Evolutionary conservation across 306 rosid genomes (phyloP).

Genomic region (Quercus robur): DNA sequence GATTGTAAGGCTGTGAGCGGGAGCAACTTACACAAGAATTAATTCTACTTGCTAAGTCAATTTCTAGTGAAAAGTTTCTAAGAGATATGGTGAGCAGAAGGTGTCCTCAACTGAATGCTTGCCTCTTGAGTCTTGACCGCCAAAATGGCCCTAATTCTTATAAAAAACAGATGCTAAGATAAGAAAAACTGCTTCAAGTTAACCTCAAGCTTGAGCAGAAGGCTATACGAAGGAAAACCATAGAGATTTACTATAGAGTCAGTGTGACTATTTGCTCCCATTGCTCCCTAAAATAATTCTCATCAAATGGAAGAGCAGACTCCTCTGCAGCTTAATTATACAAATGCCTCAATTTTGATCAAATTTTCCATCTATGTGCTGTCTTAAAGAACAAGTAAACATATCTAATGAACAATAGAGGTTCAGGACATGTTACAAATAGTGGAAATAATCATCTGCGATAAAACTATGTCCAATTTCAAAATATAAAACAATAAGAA

Average conservation of each 20-base stretch:
- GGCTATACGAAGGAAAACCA: background rate
- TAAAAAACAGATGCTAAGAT: conserved; percentile 1
- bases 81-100: background rate
- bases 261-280: background rate
- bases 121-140: conserved; percentile 1
- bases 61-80: conserved; percentile 4
- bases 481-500: background rate
- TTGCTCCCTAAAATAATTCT: background rate
- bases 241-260: background rate
- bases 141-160: conserved; percentile 1
- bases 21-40: background rate
- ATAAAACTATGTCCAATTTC: background rate
- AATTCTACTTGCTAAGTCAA: background rate
- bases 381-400: background rate
- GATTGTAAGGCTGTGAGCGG: too few species aligned
- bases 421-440: background rate
- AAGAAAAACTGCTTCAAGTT: conserved; percentile 1
- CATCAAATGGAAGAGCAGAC: conserved; percentile 1
- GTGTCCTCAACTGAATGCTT: background rate
- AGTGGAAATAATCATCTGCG: background rate
- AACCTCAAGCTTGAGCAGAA: background rate
- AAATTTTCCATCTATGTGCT: background rate
- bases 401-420: background rate
- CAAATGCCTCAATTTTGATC: background rate
- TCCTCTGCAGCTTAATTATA: conserved; percentile 9